Conservation (phyloP, 768 basidiomycete species). For the Hericium erinaceus region DNA sequence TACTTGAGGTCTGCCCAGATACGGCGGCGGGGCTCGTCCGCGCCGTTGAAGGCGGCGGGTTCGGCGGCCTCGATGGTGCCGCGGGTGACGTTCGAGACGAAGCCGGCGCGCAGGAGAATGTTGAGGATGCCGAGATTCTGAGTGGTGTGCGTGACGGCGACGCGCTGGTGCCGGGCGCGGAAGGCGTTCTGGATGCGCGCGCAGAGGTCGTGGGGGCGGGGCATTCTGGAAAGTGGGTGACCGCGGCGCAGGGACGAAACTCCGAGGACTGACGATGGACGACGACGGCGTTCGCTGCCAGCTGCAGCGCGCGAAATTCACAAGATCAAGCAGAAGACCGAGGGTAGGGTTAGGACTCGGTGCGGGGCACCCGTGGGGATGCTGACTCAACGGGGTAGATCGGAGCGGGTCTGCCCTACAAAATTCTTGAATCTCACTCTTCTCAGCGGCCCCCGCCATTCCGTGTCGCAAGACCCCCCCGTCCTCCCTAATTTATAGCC, state of each 20-base stretch:
- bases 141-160: constrained; percentile 74
- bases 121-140: constrained; percentile 89
- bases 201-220: constrained; percentile 79
- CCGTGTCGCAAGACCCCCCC: background rate
- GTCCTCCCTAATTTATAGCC: background rate
- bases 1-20: constrained; percentile 97
- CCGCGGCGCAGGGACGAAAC: background rate
- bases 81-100: constrained; percentile 74
- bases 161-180: constrained; percentile 68
- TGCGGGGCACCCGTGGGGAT: background rate
- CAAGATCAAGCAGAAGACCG: background rate
- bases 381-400: background rate
- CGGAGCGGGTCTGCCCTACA: background rate
- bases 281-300: background rate
- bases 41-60: constrained; percentile 51
- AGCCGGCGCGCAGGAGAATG: constrained; percentile 86
- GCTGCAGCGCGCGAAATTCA: background rate
- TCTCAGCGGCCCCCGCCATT: background rate
- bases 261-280: background rate
- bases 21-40: constrained; percentile 56
- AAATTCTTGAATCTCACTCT: background rate
- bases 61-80: constrained; percentile 60
- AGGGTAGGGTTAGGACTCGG: constrained; percentile 1
- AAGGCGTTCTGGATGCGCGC: constrained; percentile 90
- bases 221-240: constrained; percentile 21